These are phyloP conservation scores for Cyberlindnera mycetangii DNA, from an alignment of 805 yeast species.

Conservation along the genomic window DNA sequence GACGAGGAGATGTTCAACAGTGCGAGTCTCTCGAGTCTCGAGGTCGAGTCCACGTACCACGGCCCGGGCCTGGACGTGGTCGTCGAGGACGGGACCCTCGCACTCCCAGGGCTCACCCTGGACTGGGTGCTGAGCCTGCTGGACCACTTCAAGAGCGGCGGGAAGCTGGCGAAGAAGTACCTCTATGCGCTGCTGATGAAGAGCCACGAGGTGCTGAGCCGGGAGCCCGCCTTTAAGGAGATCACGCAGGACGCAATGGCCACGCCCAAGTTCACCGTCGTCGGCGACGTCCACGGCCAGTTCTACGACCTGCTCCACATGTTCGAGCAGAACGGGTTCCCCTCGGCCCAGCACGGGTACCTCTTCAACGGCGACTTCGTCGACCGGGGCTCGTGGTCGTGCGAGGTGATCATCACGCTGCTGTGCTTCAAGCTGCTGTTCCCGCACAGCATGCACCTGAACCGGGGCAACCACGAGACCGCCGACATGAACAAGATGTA, in stretches of 20 bases:
- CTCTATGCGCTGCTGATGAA: constrained; percentile 78
- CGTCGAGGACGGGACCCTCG: constrained; percentile 25
- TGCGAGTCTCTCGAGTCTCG: constrained; percentile 23
- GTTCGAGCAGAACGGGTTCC: constrained; percentile 72
- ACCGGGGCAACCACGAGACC: constrained; percentile 97
- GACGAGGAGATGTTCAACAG: constrained; percentile 34
- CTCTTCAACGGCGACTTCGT: constrained; percentile 97
- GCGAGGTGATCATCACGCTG: constrained; percentile 85
- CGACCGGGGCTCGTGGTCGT: constrained; percentile 97
- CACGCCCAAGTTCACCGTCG: constrained; percentile 57
- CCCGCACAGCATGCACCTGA: constrained; percentile 69
- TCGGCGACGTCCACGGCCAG: constrained; percentile 98
- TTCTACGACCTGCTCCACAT: constrained; percentile 84
- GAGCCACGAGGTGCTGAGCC: constrained; percentile 58
- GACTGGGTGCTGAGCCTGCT: constrained; percentile 66
- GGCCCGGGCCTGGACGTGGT: constrained; percentile 53
- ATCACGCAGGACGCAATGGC: constrained; percentile 35
- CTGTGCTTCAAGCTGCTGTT: constrained; percentile 73
- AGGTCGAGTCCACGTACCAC: constrained; percentile 51
- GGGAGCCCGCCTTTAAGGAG: constrained; percentile 78
- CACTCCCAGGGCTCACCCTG: constrained; percentile 36
- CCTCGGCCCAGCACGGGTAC: constrained; percentile 62
- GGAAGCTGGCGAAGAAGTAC: constrained; percentile 73
- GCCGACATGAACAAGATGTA: constrained; percentile 95
- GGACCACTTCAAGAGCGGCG: constrained; percentile 68